Evolutionary conservation across 495 filamentous ascomycete species (phyloP).

Genomic region (Ramalina peruviana): DNA sequence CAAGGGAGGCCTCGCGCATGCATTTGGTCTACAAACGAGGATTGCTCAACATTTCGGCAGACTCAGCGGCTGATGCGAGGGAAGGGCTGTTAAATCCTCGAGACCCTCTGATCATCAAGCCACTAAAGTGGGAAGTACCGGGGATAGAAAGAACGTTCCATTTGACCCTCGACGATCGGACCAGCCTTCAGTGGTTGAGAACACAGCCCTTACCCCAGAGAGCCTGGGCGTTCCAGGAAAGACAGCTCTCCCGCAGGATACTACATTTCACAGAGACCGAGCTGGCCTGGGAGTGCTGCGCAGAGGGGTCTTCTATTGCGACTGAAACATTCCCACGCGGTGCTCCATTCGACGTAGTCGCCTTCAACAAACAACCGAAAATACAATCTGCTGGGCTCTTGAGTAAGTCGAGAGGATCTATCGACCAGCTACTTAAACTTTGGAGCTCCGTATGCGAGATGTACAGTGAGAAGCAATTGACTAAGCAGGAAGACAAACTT

Average conservation of each 20-base stretch:
- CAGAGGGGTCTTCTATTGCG: not conserved
- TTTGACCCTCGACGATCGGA: not conserved
- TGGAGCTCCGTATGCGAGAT: constrained; percentile 1
- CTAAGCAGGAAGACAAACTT: constrained; percentile 5
- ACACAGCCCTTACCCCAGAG: not conserved
- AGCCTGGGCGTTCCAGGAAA: constrained; percentile 12
- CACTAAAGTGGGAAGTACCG: not conserved
- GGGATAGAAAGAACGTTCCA: not conserved
- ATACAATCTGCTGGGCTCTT: not conserved
- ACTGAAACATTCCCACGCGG: constrained; percentile 3
- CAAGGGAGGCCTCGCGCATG: constrained; percentile 23
- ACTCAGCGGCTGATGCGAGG: not conserved
- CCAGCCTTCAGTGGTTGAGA: not conserved
- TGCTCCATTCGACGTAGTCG: not conserved
- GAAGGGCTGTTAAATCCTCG: constrained; percentile 5
- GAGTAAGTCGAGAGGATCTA: not conserved
- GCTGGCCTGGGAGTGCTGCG: constrained; percentile 12
- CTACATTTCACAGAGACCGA: constrained; percentile 3
- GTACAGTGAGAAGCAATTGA: constrained; percentile 1
- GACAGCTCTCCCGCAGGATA: constrained; percentile 6
- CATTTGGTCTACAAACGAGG: constrained; percentile 21
- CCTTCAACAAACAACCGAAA: not conserved
- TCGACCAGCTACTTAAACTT: not conserved
- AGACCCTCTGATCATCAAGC: not conserved
- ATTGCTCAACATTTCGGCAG: constrained; percentile 8